These are phyloP conservation scores for Yamadazyma diospyri DNA, from an alignment of 1,139 yeast genomes.

Conservation along the genomic window DNA sequence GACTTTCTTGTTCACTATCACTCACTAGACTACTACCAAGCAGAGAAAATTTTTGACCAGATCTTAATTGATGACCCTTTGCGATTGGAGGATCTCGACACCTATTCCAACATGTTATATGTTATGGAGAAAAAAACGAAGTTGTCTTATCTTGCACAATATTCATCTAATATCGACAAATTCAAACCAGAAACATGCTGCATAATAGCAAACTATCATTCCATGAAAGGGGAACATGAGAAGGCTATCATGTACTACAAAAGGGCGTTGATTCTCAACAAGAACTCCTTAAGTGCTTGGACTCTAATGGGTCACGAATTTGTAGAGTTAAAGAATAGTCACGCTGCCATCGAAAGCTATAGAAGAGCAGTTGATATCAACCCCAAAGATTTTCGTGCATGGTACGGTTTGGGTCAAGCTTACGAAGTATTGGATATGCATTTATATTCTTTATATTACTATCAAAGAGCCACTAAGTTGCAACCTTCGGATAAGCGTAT, in stretches of 20 bases:
- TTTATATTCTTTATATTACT: slow-evolving; percentile 85
- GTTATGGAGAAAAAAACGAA: slow-evolving; percentile 90
- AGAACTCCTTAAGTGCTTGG: slow-evolving; percentile 90
- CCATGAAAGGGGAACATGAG: slow-evolving; percentile 90
- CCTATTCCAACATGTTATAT: slow-evolving; percentile 87
- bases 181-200: slow-evolving; percentile 95
- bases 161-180: slow-evolving; percentile 77
- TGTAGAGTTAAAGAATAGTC: slow-evolving; percentile 91
- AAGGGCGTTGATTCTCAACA: slow-evolving; percentile 79
- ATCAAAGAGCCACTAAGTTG: slow-evolving; percentile 84
- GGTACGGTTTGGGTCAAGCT: slow-evolving; percentile 99
- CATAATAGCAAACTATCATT: slow-evolving; percentile 88
- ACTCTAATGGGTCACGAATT: slow-evolving; percentile 99
- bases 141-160: slow-evolving; percentile 81
- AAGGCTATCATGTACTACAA: slow-evolving; percentile 91
- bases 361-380: slow-evolving; percentile 90
- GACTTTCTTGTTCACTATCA: slow-evolving; percentile 80
- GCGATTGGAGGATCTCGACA: slow-evolving; percentile 84
- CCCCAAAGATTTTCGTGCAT: slow-evolving; percentile 87
- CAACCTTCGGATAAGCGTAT: slow-evolving; percentile 88
- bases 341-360: slow-evolving; percentile 96
- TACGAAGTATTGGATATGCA: slow-evolving; percentile 97
- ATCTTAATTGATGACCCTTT: slow-evolving; percentile 77
- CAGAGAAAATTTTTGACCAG: slow-evolving; percentile 76
- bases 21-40: slow-evolving; percentile 72